Evolutionary conservation across 192 early-diverging fungal genomes (phyloP), one percentile per base, ranked within the genome.

Genomic region (Gonapodya sp.): DNA sequence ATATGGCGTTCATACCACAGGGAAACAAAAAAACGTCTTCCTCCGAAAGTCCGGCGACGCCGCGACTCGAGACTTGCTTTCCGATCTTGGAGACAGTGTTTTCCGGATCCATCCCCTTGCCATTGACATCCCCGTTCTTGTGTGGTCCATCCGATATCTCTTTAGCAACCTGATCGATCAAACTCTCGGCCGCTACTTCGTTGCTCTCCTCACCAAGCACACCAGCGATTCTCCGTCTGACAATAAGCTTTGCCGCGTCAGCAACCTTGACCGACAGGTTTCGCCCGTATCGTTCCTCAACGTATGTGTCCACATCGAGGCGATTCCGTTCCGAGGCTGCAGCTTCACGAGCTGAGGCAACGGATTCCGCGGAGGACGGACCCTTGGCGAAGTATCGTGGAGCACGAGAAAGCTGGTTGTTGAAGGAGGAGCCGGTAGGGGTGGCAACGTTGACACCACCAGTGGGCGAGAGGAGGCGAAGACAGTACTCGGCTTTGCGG

Each of bases 201-300:
- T 35, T 36, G 35, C 81, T 35, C 18, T 31, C 81, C 80, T 90
- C 85, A 35, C 88, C 84, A 74, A 92, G 73, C 31, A 92, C 90
- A n/a, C 92, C 92, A 8, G 96, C 95, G 86, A 98, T 96, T 72
- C 97, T 90, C 73, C 94, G 91, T 80, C 89, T 86, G 73, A 97
- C 82, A 2, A 89, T 90, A 31, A 83, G 36, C 83, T 96, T 96
- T 81, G 94, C 95, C 31, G 92, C 89, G 31, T 87, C 88, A 1
- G 93, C 92, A 80, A 92, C 89, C 78, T 82, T 83, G 34, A 93
- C 78, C 80, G 92, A 89, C 73, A 97, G 78, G 83, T 97, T 98
- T 37, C 97, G 92, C 18, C 97, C 97, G 87, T 94, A 98, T 2
- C 97, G 91, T 85, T 97, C 95, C 83, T 98, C 97, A 1, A 98